Base-by-base conservation (phyloP, 2,329 filamentous ascomycete species). In the Corinectria fuckeliana region DNA sequence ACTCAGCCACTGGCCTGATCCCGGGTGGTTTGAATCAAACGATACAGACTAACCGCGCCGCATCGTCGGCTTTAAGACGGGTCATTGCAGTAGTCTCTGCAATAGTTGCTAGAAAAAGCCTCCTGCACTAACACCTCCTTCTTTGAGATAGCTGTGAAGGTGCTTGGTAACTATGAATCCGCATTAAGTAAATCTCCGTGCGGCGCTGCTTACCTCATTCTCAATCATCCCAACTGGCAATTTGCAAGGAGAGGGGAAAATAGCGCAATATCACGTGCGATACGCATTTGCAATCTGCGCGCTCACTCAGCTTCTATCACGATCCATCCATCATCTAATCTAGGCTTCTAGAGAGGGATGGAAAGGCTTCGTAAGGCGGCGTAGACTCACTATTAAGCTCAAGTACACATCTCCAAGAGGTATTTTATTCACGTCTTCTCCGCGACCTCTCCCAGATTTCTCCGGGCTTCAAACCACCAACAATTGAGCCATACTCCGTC, bases 221-320 rank as follows among this genome's bases (percentile, higher is more conserved):
- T 6, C 47, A 2, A 32, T 36, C 39, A 28, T 39, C 36, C 23
- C 16, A 20, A 6, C 32, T 51, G 32, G 42, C 32, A 48, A 54
- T 41, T 49, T 13, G 34, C 26, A 41, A 51, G n/a, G 44, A 28
- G 20, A 39, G 48, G 56, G 30, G 56, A 49, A 56, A 64, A 69
- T 69, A 48, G 56, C 62, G 62, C 50, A 56, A 61, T 56, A 3
- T 66, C 67, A 69, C 66, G 64, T 69, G 66, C n/a, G n/a, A n/a
- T n/a, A 23, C 6, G 13, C 7, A 63, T 69, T 69, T 66, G 54
- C 60, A 69, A 69, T 51, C 66, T 45, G 26, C 45, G n/a, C 45
- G 60, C 52, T 65, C 64, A 51, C 20, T 50, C 10, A 18, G 64
- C 39, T 69, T 69, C 67, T 69, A 42, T 50, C 62, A 32, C 48